These are phyloP conservation scores for Kwoniella sp. DNA, from an alignment of 768 basidiomycete genomes.

Conservation along the genomic window DNA sequence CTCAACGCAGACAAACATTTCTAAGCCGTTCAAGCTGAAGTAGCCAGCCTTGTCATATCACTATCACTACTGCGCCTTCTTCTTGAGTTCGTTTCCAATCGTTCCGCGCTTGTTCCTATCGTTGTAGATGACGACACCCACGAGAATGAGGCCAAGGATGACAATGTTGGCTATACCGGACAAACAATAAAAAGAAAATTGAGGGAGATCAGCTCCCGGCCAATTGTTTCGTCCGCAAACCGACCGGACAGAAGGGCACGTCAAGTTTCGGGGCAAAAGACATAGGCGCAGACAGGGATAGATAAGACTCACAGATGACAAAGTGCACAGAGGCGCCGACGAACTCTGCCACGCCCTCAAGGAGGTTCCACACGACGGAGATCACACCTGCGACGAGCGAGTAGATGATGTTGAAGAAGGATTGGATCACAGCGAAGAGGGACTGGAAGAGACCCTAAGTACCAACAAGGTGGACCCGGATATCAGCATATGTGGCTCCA, in stretches of 20 bases:
- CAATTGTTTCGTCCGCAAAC: too few relatives aligned
- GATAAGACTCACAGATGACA: constrained; percentile 45
- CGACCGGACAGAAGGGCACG: neutral
- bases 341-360: constrained; percentile 36
- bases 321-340: constrained; percentile 42
- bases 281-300: neutral
- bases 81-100: constrained; percentile 25
- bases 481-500: too few relatives aligned
- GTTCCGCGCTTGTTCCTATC: constrained; percentile 37
- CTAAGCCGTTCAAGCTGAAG: too few relatives aligned
- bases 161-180: constrained; percentile 39
- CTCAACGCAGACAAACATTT: too few relatives aligned
- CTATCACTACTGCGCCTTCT: constrained; percentile 24
- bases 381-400: constrained; percentile 34
- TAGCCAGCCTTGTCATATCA: too few relatives aligned
- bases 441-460: constrained; percentile 40
- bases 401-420: constrained; percentile 37
- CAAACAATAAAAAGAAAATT: neutral
- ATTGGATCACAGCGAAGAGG: constrained; percentile 41
- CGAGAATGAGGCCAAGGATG: constrained; percentile 33
- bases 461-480: neutral
- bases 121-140: constrained; percentile 38
- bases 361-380: constrained; percentile 28
- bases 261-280: too few relatives aligned
- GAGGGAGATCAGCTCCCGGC: neutral